Conservation (phyloP, 2,329 filamentous ascomycete genomes). For the Aspergillus ochraceus region DNA sequence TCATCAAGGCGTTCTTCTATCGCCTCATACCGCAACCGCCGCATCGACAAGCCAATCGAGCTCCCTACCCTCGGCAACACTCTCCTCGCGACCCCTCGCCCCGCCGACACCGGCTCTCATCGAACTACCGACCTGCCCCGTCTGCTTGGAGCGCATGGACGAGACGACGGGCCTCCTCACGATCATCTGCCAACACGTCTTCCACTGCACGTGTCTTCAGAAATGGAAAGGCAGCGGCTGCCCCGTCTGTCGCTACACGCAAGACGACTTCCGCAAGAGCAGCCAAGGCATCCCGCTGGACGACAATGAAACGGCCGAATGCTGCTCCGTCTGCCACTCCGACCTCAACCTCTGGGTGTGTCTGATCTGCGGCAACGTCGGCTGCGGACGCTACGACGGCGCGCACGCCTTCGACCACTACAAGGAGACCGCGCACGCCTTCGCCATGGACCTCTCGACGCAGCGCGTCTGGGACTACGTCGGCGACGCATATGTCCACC, state of each 20-base stretch:
- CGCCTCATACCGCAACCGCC: constrained; percentile 34
- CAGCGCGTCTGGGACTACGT: constrained; percentile 99
- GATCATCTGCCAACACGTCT: constrained; percentile 95
- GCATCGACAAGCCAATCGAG: constrained; percentile 32
- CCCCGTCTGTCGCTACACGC: constrained; percentile 89
- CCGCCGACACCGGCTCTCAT: constrained; percentile 80
- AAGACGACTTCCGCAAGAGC: constrained; percentile 53
- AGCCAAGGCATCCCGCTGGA: constrained; percentile 59
- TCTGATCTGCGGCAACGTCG: constrained; percentile 86
- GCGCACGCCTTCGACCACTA: constrained; percentile 93
- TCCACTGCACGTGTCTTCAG: constrained; percentile 92
- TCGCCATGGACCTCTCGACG: constrained; percentile 87
- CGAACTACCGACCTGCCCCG: constrained; percentile 91
- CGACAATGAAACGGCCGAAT: constrained; percentile 55
- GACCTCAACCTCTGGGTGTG: constrained; percentile 90
- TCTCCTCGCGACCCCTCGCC: constrained; percentile 63
- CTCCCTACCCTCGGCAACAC: constrained; percentile 42
- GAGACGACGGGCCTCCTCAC: constrained; percentile 93
- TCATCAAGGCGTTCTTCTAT: constrained; percentile 63
- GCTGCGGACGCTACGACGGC: constrained; percentile 90
- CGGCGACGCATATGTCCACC: constrained; percentile 92
- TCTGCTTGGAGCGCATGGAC: constrained; percentile 97
- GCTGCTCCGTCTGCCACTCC: constrained; percentile 80
- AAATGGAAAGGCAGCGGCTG: constrained; percentile 95
- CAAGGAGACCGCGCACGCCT: constrained; percentile 85